These are phyloP conservation scores for Vitis hybrid DNA, from an alignment of 177 flowering plant genomes.

Conservation along the genomic window DNA sequence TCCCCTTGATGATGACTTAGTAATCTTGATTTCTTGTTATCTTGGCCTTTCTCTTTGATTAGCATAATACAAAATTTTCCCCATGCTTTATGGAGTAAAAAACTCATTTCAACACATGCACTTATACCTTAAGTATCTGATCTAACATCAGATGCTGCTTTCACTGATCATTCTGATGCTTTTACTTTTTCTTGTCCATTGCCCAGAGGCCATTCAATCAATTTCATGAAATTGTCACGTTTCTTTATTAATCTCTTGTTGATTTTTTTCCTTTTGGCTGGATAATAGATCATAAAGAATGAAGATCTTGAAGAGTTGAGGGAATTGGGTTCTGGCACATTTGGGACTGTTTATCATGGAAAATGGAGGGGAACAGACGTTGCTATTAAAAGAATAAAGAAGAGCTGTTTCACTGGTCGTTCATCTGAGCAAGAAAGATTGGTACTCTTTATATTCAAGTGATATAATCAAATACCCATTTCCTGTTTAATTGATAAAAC, in stretches of 20 bases:
- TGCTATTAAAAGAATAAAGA: constrained; percentile 40
- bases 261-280: background rate
- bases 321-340: constrained; percentile 42
- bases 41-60: too few relatives aligned
- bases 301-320: constrained; percentile 37
- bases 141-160: too few relatives aligned
- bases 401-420: constrained; percentile 37
- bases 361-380: constrained; percentile 24
- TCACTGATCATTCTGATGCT: background rate
- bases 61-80: too few relatives aligned
- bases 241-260: background rate
- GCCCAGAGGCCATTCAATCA: background rate
- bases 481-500: too few relatives aligned
- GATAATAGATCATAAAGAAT: constrained; percentile 29
- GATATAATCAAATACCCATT: background rate
- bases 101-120: too few relatives aligned
- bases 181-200: background rate
- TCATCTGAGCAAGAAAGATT: constrained; percentile 41
- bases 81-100: too few relatives aligned
- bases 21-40: too few relatives aligned
- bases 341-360: constrained; percentile 33
- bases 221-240: background rate
- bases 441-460: constrained; percentile 11
- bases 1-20: too few relatives aligned
- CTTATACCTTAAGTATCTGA: too few relatives aligned